Evolutionary conservation across 495 filamentous ascomycete genomes (phyloP), one percentile per base, ranked within the genome.

Genomic region (Penicillium parvum): DNA sequence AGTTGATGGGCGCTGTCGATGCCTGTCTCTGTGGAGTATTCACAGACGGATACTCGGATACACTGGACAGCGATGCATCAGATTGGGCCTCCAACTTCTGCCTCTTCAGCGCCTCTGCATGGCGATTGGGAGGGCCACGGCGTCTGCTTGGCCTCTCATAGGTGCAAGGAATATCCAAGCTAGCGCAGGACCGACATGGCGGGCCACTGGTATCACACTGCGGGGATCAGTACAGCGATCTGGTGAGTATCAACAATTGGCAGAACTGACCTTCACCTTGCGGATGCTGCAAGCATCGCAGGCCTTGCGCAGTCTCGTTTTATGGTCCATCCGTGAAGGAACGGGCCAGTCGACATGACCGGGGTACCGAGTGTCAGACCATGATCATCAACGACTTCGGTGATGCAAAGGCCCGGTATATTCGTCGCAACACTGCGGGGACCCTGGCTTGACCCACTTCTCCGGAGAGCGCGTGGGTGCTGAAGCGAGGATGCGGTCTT

Each of bases 241-340:
- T n/a, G n/a, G n/a, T n/a, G n/a, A n/a, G n/a, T n/a, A n/a, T n/a
- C n/a, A n/a, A n/a, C n/a, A n/a, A n/a, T n/a, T n/a, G n/a, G n/a
- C n/a, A n/a, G 28, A 36, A 53, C 48, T 29, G 59, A 88, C 85
- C 79, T 91, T 92, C 19, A 92, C 86, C 57, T 92, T 92, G 22
- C 87, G 81, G 50, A 84, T 78, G 52, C 84, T 89, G 63, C 87
- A 92, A 66, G 84, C 83, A 62, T 92, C 87, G 61, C 87, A 92
- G 15, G 87, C 87, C 57, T 87, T 86, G 32, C 83, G 80, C 40
- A 90, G 68, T 40, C 87, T 63, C 26, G 62, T 66, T 61, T 65
- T 65, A 37, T 50, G 48, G 55, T 71, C 67, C 69, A 73, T 73
- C 38, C 36, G 50, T 50, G 38, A 46, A 49, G 18, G 38, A 26